Evolutionary conservation across 2,329 filamentous ascomycete genomes (phyloP), one percentile per base, ranked within the genome.

Genomic region (Hypoxylon sp.): DNA sequence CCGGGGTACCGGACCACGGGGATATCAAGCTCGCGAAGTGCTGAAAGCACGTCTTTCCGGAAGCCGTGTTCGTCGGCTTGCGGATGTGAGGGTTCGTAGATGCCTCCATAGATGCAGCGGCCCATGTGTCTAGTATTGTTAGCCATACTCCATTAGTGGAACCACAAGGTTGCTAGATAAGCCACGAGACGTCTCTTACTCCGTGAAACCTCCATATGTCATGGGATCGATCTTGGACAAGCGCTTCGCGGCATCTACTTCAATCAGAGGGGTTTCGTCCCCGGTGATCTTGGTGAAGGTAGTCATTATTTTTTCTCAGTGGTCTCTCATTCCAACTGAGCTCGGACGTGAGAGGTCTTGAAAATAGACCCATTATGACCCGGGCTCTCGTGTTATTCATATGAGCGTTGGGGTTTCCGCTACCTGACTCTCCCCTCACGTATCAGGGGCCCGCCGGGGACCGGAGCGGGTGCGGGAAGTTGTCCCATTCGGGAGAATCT

Each of bases 101-200:
- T 91, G 69, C 93, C 92, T 68, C 91, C 91, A 77, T 96, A 95
- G 75, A 96, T 94, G 82, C 92, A 96, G 67, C 92, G 88, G 73
- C 92, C 92, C 92, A 96, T 96, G 79, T 96, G 93, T 73, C 91
- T 93, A 70, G 12, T 30, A 12, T 19, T 46, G 50, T 60, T 5
- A 50, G 41, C 9, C 9, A 9, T 41, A 41, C 2, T n/a, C n/a
- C n/a, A n/a, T n/a, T n/a, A n/a, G n/a, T n/a, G n/a, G n/a, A n/a
- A n/a, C n/a, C n/a, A n/a, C n/a, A n/a, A n/a, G n/a, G n/a, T n/a
- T n/a, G n/a, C n/a, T n/a, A n/a, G n/a, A n/a, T n/a, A n/a, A n/a
- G n/a, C n/a, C n/a, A n/a, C n/a, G n/a, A n/a, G n/a, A n/a, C n/a
- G n/a, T n/a, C 12, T 78, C 87, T 79, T 81, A 92, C 91, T 96